Evolutionary conservation across 441 rosid species (phyloP), one percentile per base, ranked within the genome.

Genomic region (Metrosideros polymorpha): DNA sequence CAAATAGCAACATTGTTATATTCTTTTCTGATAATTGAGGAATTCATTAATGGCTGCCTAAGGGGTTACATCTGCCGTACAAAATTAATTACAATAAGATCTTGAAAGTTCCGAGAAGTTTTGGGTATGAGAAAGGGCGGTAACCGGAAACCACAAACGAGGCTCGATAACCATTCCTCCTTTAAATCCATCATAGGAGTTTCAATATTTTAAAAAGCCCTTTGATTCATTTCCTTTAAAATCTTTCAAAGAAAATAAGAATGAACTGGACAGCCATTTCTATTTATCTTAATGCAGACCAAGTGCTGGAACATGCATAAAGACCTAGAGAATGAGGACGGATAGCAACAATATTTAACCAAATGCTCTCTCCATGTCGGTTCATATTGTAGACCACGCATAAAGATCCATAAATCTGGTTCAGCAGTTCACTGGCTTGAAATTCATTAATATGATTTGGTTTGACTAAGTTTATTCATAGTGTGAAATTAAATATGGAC

Each of bases 401-500:
- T 35, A 39, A 71, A 71, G 79, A 71, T 66, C 45, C 25, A 66
- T 71, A 71, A 71, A 71, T 71, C 47, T 71, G 79, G 79, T 71
- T 35, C 39, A 71, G n/a, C 47, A 71, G 79, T 71, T 71, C 79
- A 35, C n/a, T 71, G n/a, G 79, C 43, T 71, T 71, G 47, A 0
- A 66, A 66, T 71, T 71, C n/a, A 22, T 71, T 24, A 32, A 22
- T 66, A 39, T 22, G 47, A 71, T 71, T 35, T 71, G 47, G 47
- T 71, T 71, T 71, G 79, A 71, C 79, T 71, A 71, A 71, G n/a
- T 84, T 84, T 89, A 54, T 90, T 89, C 82, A 86, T 86, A 87
- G 87, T 76, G 88, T 91, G 90, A 92, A 90, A 91, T 91, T 89
- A 88, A 94, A 91, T 89, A 93, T 94, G 94, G 92, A 92, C 95